Evolutionary conservation across 768 basidiomycete species (phyloP).

Genomic region (Harrya chromipes): DNA sequence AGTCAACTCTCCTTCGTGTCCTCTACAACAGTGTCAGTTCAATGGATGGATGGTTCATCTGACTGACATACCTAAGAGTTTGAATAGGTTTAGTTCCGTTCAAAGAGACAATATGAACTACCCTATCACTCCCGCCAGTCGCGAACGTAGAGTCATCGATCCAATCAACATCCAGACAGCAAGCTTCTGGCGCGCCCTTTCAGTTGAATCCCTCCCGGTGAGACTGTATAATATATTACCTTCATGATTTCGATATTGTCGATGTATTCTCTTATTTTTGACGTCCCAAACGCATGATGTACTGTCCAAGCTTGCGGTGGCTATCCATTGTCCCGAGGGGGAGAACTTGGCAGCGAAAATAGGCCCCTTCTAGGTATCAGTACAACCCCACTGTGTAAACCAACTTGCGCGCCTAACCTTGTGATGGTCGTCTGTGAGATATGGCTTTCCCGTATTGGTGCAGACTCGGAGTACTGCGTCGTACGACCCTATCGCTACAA

Average conservation of each 20-base stretch:
- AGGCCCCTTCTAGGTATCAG: slow-evolving; percentile 55
- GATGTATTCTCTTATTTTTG: slow-evolving; percentile 52
- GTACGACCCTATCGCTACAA: slow-evolving; percentile 76
- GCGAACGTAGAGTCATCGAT: slow-evolving; percentile 66
- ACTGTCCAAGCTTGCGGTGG: slow-evolving; percentile 75
- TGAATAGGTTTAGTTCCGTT: slow-evolving; percentile 52
- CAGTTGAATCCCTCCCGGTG: background rate
- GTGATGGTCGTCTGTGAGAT: slow-evolving; percentile 63
- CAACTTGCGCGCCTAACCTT: slow-evolving; percentile 43
- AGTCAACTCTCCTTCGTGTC: slow-evolving; percentile 75
- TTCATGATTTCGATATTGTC: slow-evolving; percentile 63
- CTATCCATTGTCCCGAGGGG: slow-evolving; percentile 64
- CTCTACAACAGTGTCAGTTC: slow-evolving; percentile 39
- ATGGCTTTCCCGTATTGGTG: slow-evolving; percentile 55
- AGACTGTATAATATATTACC: slow-evolving; percentile 39
- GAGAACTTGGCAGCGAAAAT: slow-evolving; percentile 81
- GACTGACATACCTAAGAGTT: slow-evolving; percentile 53
- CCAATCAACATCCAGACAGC: slow-evolving; percentile 83
- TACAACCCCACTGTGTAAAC: background rate
- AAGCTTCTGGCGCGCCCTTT: slow-evolving; percentile 43
- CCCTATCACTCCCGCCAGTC: slow-evolving; percentile 68
- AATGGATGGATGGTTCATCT: background rate
- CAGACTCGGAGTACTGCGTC: slow-evolving; percentile 70
- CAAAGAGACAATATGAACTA: slow-evolving; percentile 59
- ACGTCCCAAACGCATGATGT: slow-evolving; percentile 81